Evolutionary conservation across 2,329 filamentous ascomycete species (phyloP).

Genomic region (Colletotrichum phormii): DNA sequence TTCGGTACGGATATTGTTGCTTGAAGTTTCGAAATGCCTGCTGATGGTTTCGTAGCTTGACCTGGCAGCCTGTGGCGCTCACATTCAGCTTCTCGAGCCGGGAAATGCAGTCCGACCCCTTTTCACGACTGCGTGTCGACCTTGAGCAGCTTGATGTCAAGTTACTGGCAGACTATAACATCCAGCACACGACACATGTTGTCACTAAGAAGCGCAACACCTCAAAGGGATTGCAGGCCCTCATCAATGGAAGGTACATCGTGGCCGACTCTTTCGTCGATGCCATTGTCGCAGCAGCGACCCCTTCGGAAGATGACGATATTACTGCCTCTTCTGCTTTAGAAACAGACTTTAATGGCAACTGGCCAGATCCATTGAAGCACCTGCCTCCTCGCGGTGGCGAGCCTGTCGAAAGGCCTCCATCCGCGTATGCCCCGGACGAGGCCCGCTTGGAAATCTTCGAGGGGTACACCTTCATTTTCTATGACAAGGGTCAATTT

Average conservation of each 20-base stretch:
- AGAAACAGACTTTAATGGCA: slow-evolving; percentile 81
- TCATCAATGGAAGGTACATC: slow-evolving; percentile 84
- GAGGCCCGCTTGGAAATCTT: slow-evolving; percentile 77
- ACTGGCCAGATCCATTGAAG: slow-evolving; percentile 81
- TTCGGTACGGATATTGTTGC: slow-evolving; percentile 57
- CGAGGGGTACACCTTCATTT: slow-evolving; percentile 88
- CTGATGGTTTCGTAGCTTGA: slow-evolving; percentile 64
- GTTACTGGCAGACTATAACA: slow-evolving; percentile 78
- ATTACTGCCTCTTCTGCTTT: slow-evolving; percentile 66
- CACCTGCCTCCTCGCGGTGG: slow-evolving; percentile 80
- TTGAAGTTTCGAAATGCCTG: not conserved
- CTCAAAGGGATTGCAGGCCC: slow-evolving; percentile 84
- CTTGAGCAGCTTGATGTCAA: slow-evolving; percentile 93
- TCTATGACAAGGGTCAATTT: slow-evolving; percentile 81
- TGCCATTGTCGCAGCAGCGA: slow-evolving; percentile 73
- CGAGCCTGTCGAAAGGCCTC: slow-evolving; percentile 77
- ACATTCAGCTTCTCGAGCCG: slow-evolving; percentile 82
- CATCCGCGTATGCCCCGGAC: slow-evolving; percentile 80
- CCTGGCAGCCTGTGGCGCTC: slow-evolving; percentile 84
- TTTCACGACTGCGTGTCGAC: slow-evolving; percentile 69
- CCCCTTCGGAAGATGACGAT: slow-evolving; percentile 58
- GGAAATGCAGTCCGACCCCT: slow-evolving; percentile 74
- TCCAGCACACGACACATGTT: slow-evolving; percentile 83
- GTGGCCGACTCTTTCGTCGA: slow-evolving; percentile 81
- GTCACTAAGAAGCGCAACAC: slow-evolving; percentile 92